Percentiles rank a stretch among this genome's conserved stretches.
These are phyloP conservation scores for Phyllosticta paracitricarpa DNA, from an alignment of 2,329 filamentous ascomycete species.

Conservation along the genomic window DNA sequence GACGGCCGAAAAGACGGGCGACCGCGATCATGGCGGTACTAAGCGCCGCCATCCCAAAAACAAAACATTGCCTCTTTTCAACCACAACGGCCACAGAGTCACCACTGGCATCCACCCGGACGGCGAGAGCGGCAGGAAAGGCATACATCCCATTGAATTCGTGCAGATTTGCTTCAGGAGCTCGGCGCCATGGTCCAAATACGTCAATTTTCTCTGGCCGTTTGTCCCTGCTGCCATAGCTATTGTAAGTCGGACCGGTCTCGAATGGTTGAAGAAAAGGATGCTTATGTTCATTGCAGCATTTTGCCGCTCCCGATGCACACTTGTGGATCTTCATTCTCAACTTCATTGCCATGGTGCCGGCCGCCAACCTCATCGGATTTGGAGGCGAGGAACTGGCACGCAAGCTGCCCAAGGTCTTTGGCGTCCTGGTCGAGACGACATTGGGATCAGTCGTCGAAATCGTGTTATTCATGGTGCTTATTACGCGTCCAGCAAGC, in stretches of 20 bases:
- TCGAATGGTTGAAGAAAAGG: background rate
- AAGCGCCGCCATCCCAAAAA: slow-evolving; percentile 1
- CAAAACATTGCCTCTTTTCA: slow-evolving; percentile 19
- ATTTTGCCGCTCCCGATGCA: slow-evolving; percentile 45
- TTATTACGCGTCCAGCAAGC: slow-evolving; percentile 44
- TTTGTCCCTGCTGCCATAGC: slow-evolving; percentile 62
- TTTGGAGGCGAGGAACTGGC: slow-evolving; percentile 65
- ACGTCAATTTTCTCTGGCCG: slow-evolving; percentile 65
- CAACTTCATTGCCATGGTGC: slow-evolving; percentile 69
- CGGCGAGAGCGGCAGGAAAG: slow-evolving; percentile 59
- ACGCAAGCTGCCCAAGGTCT: slow-evolving; percentile 64
- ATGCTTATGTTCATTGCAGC: slow-evolving; percentile 16
- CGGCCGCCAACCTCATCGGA: slow-evolving; percentile 64
- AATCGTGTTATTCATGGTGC: slow-evolving; percentile 71
- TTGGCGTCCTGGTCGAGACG: slow-evolving; percentile 51
- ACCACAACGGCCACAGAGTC: slow-evolving; percentile 36
- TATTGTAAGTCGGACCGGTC: slow-evolving; percentile 33
- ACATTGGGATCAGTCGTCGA: slow-evolving; percentile 66
- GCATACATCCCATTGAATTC: slow-evolving; percentile 56
- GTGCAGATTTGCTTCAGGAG: slow-evolving; percentile 54
- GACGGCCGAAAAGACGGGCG: background rate
- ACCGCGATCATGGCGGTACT: slow-evolving; percentile 1
- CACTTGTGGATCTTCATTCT: slow-evolving; percentile 58
- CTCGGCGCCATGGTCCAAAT: slow-evolving; percentile 51
- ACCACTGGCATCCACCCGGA: slow-evolving; percentile 35